Evolutionary conservation across 768 basidiomycete genomes (phyloP).

Genomic region (Polyporus arcularius): DNA sequence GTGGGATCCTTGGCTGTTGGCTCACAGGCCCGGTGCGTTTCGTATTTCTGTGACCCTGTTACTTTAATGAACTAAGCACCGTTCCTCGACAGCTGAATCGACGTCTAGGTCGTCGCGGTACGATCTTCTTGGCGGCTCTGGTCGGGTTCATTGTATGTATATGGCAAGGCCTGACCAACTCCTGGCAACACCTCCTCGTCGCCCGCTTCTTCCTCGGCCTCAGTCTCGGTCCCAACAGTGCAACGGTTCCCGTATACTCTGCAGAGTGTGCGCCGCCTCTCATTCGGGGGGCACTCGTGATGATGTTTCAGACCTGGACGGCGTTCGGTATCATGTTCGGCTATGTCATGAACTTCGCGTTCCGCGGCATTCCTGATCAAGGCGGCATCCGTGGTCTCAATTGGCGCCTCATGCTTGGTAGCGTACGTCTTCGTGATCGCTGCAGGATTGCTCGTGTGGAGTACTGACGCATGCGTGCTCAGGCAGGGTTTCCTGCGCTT

Average conservation of each 20-base stretch:
- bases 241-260: conserved; percentile 62
- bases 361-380: conserved; percentile 51
- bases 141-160: conserved; percentile 46
- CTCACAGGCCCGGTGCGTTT: conserved; percentile 69
- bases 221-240: conserved; percentile 56
- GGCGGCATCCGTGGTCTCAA: conserved; percentile 59
- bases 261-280: conserved; percentile 46
- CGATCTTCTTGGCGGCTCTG: conserved; percentile 48
- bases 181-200: conserved; percentile 56
- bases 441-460: too few relatives aligned
- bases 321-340: conserved; percentile 82
- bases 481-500: conserved; percentile 42
- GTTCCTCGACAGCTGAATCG: neutral
- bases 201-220: conserved; percentile 53
- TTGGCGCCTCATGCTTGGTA: conserved; percentile 79
- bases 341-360: conserved; percentile 60
- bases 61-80: neutral
- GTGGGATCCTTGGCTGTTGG: conserved; percentile 59
- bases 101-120: conserved; percentile 49
- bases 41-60: neutral
- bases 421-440: conserved; percentile 49
- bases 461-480: too few relatives aligned
- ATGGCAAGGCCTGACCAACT: conserved; percentile 51
- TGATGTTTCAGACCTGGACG: conserved; percentile 68
- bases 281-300: conserved; percentile 1